Conservation (phyloP, 73 alveolate genomes). For the Paramecium octaurelia region DNA sequence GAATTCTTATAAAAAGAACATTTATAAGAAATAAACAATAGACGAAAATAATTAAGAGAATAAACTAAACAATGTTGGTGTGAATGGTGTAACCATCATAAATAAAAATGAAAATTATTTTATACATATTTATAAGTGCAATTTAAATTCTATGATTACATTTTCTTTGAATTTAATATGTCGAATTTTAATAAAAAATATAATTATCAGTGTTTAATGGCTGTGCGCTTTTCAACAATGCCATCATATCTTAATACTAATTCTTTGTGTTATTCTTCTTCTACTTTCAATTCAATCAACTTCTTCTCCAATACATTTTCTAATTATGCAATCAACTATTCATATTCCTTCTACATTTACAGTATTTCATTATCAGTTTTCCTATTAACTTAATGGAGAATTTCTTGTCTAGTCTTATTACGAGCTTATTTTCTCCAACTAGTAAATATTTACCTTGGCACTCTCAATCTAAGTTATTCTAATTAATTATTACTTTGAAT, state of each 20-base stretch:
- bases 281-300: slow-evolving; percentile 23
- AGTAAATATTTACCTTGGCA: neutral
- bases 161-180: neutral
- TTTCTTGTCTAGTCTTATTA: neutral
- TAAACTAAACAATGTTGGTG: slow-evolving; percentile 27
- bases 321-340: neutral
- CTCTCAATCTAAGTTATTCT: neutral
- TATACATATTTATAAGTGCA: neutral
- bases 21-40: neutral
- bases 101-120: neutral
- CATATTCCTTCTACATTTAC: slow-evolving; percentile 33
- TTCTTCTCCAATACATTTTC: slow-evolving; percentile 8
- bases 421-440: slow-evolving; percentile 14
- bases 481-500: neutral
- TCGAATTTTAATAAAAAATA: neutral
- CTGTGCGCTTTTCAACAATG: slow-evolving; percentile 25
- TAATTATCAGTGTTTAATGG: slow-evolving; percentile 9
- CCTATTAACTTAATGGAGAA: neutral
- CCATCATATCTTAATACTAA: slow-evolving; percentile 42
- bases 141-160: neutral
- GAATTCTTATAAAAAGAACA: neutral
- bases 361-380: slow-evolving; percentile 31
- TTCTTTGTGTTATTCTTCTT: slow-evolving; percentile 32
- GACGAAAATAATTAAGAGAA: slow-evolving; percentile 31
- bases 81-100: slow-evolving; percentile 41